These are phyloP conservation scores for Phytophthora aleatoria DNA, from an alignment of 352 stramenopile species.

Conservation along the genomic window DNA sequence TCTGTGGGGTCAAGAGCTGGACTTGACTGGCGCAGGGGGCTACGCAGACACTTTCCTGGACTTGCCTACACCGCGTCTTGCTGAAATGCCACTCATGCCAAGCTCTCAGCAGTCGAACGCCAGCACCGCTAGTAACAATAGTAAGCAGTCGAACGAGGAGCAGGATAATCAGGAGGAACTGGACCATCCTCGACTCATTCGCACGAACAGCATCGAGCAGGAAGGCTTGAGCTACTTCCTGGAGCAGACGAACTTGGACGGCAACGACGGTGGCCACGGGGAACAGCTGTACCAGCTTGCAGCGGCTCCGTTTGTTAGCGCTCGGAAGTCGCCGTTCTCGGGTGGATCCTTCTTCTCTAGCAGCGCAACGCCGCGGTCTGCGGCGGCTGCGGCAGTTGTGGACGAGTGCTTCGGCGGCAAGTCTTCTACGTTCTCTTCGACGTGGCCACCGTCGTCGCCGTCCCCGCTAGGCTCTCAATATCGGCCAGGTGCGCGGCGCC, in stretches of 20 bases:
- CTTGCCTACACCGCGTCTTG: conserved; percentile 65
- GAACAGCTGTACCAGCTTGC: conserved; percentile 39
- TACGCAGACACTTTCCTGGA: conserved; percentile 80
- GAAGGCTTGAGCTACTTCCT: conserved; percentile 79
- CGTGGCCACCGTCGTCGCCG: conserved; percentile 25
- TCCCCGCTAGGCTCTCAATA: conserved; percentile 17
- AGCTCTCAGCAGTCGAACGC: conserved; percentile 30
- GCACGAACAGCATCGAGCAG: conserved; percentile 74
- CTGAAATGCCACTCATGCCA: conserved; percentile 43
- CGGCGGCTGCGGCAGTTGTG: conserved; percentile 40
- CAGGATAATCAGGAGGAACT: conserved; percentile 27
- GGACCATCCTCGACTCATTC: conserved; percentile 62
- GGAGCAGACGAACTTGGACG: conserved; percentile 62
- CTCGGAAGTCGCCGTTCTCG: conserved; percentile 29
- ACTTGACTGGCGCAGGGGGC: conserved; percentile 42
- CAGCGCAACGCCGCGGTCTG: conserved; percentile 18
- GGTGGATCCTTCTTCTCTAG: conserved; percentile 25
- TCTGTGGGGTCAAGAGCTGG: conserved; percentile 71
- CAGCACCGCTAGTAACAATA: conserved; percentile 21
- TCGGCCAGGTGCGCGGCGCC: conserved; percentile 10
- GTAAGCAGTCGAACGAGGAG: conserved; percentile 20
- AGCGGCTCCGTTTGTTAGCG: conserved; percentile 15
- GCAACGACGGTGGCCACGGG: conserved; percentile 19
- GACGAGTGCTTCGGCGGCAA: conserved; percentile 64
- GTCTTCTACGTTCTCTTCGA: conserved; percentile 31